These are phyloP conservation scores for Mycosphaerella arachidis DNA, from an alignment of 2,329 filamentous ascomycete species.

Conservation along the genomic window DNA sequence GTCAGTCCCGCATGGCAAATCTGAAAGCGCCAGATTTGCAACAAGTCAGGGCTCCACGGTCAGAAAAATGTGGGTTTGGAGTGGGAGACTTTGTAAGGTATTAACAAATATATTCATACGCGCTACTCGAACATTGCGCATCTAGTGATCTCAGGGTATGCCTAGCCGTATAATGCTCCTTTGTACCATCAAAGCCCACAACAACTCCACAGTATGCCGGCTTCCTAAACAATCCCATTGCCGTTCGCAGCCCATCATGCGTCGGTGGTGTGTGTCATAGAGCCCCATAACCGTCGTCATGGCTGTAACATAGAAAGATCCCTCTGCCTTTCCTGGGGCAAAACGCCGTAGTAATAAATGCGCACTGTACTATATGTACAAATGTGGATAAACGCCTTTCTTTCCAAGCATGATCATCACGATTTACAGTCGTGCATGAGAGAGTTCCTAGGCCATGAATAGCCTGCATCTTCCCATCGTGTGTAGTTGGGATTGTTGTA, in stretches of 20 bases:
- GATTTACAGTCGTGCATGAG: slow-evolving; percentile 39
- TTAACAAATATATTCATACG: background rate
- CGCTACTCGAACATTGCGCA: background rate
- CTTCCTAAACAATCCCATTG: background rate
- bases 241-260: background rate
- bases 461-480: slow-evolving; percentile 39
- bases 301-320: background rate
- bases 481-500: slow-evolving; percentile 51
- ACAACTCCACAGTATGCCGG: background rate
- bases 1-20: too few species aligned
- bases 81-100: background rate
- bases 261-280: background rate
- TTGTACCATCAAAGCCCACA: background rate
- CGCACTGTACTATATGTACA: slow-evolving; percentile 9
- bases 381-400: background rate
- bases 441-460: slow-evolving; percentile 42
- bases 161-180: background rate
- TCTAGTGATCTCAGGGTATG: background rate
- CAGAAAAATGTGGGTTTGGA: too few species aligned
- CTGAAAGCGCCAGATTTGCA: too few species aligned
- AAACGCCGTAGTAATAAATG: slow-evolving; percentile 4
- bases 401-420: slow-evolving; percentile 12
- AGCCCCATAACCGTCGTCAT: background rate
- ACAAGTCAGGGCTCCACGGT: too few species aligned
- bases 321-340: background rate